phyloP scores from a whole-genome alignment of 306 rosid genomes.

The Hylodesmum podocarpum region DNA sequence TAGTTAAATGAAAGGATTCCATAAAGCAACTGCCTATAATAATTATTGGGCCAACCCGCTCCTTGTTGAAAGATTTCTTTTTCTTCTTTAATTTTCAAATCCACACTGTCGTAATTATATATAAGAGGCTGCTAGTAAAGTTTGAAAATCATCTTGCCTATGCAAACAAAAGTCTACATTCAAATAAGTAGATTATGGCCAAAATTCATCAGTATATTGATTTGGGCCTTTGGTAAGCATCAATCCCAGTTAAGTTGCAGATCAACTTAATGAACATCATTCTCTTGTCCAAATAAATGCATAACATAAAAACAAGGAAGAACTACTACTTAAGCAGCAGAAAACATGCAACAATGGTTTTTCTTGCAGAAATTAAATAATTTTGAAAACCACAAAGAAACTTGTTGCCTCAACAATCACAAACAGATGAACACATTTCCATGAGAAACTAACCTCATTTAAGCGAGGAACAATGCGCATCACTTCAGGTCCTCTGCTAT shows the following conservation, averaged over 20 bases:
- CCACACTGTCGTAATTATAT: neutral
- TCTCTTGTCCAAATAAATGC: neutral
- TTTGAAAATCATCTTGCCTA: constrained; percentile 5
- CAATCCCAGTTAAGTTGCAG: neutral
- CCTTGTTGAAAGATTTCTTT: neutral
- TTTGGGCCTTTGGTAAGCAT: neutral
- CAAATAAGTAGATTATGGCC: neutral
- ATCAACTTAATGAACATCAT: neutral
- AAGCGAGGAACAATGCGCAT: constrained; percentile 92
- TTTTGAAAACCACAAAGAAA: neutral
- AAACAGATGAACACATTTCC: constrained; percentile 11
- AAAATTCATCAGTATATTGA: neutral
- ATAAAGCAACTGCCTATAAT: neutral
- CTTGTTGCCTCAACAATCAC: constrained; percentile 5
- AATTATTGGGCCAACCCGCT: neutral
- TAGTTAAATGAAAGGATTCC: neutral
- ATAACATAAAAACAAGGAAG: neutral
- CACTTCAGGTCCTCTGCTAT: constrained; percentile 97
- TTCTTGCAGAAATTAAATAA: neutral
- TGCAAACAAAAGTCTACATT: neutral
- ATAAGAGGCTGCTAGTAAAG: neutral
- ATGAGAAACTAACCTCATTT: constrained; percentile 71
- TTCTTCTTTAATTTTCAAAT: neutral
- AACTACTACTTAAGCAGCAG: constrained; percentile 6
- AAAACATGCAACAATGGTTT: neutral